Evolutionary conservation across 306 rosid species (phyloP).

Genomic region (Trichosanthes truncata): DNA sequence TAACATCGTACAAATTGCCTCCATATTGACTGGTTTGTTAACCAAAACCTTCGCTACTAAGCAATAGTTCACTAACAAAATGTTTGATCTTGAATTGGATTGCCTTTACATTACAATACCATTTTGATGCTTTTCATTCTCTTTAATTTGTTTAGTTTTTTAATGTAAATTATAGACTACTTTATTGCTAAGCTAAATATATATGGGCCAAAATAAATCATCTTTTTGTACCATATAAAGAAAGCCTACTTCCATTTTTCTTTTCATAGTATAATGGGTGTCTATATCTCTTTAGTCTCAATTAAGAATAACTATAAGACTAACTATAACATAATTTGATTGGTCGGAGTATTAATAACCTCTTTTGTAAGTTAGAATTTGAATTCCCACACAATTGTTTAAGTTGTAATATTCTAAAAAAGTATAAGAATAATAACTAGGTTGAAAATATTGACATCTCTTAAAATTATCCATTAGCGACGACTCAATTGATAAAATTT

Average conservation of each 20-base stretch:
- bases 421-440: neutral
- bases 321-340: neutral
- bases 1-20: too few species aligned
- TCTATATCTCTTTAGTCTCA: neutral
- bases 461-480: neutral
- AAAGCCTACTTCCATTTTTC: neutral
- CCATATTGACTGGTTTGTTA: too few species aligned
- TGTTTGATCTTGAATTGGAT: neutral
- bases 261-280: neutral
- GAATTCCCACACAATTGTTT: neutral
- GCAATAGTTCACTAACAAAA: neutral
- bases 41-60: too few species aligned
- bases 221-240: neutral
- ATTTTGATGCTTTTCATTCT: constrained; percentile 2
- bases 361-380: neutral
- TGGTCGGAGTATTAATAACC: neutral
- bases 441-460: neutral
- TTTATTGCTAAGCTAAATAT: neutral
- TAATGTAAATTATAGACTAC: neutral
- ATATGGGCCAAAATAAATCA: neutral
- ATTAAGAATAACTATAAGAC: neutral
- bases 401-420: neutral
- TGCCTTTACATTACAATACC: neutral
- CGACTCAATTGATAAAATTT: neutral
- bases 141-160: neutral